Evolutionary conservation across 2,329 filamentous ascomycete genomes (phyloP), one percentile per base, ranked within the genome.

Genomic region (Aspergillus sp.): DNA sequence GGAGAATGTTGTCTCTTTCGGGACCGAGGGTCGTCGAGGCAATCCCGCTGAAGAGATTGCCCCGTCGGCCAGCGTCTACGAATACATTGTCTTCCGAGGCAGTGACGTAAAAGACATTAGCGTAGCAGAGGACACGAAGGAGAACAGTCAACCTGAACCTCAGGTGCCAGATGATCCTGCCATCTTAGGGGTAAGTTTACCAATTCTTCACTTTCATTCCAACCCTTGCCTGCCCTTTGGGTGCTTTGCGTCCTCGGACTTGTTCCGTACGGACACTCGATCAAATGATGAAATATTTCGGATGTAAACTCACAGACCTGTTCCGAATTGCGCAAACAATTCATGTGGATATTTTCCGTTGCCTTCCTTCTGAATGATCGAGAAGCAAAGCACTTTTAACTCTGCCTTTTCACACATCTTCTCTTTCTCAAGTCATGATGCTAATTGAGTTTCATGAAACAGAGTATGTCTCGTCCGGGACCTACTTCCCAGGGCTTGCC

Each of bases 91-190:
- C 66, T 99, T 99, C 79, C 90, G 94, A 63, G 95, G 95, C 70
- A 97, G 92, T 77, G 95, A 99, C 82, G 95, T 99, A 74, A 99
- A 99, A 80, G 95, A 99, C 77, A 84, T 99, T 71, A 91, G 92
- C 71, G 94, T 99, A 72, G 93, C 97, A 72, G 90, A 97, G 70
- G 86, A 89, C 49, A 87, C 90, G 43, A 86, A 87, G 69, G 81
- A 87, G 65, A 86, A 87, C 70, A 88, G 91, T 76, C 87, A 92
- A 74, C 88, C 88, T 65, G 87, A 89, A 70, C 89, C 89, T 55
- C 87, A 88, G 66, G 87, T 97, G 71, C 93, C 93, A 7, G 91
- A 97, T 80, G 95, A 99, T 79, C 95, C 95, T 73, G 95, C 95
- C 57, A 98, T 99, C 72, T 87, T 99, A 67, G 92, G 91, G 76